phyloP scores from a whole-genome alignment of 768 basidiomycete genomes.

The Tephrocybe sp. region DNA sequence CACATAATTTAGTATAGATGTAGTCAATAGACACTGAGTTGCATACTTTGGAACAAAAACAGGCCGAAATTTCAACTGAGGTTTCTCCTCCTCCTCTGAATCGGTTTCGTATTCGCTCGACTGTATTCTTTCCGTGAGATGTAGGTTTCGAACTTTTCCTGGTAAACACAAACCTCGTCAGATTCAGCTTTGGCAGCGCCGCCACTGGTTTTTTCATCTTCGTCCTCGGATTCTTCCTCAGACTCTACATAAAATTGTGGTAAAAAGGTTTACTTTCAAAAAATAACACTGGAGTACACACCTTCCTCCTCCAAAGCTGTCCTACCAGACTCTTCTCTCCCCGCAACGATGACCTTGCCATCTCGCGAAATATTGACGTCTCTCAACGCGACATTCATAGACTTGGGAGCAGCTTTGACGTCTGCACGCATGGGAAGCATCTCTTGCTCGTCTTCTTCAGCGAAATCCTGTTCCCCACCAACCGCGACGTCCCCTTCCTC shows the following conservation, averaged over 20 bases:
- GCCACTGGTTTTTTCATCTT: slow-evolving; percentile 21
- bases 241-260: slow-evolving; percentile 29
- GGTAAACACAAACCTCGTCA: slow-evolving; percentile 41
- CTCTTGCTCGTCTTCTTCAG: slow-evolving; percentile 40
- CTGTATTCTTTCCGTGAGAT: slow-evolving; percentile 33
- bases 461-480: slow-evolving; percentile 53
- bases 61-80: slow-evolving; percentile 80
- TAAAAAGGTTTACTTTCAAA: slow-evolving; percentile 6
- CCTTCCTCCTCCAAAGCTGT: slow-evolving; percentile 57
- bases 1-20: slow-evolving; percentile 1
- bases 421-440: slow-evolving; percentile 37
- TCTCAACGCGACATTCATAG: slow-evolving; percentile 72
- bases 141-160: slow-evolving; percentile 1
- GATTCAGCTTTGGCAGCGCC: slow-evolving; percentile 23
- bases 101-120: slow-evolving; percentile 87
- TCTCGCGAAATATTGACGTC: slow-evolving; percentile 80
- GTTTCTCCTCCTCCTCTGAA: slow-evolving; percentile 73
- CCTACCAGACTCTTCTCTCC: slow-evolving; percentile 74
- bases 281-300: slow-evolving; percentile 20
- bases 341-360: slow-evolving; percentile 78
- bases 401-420: slow-evolving; percentile 35
- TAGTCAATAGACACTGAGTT: background rate
- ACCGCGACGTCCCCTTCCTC: slow-evolving; percentile 61
- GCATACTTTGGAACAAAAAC: slow-evolving; percentile 93
- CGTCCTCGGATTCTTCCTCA: slow-evolving; percentile 49